Conservation (phyloP, 2,329 filamentous ascomycete genomes). For the Tolypocladium inflatum region DNA sequence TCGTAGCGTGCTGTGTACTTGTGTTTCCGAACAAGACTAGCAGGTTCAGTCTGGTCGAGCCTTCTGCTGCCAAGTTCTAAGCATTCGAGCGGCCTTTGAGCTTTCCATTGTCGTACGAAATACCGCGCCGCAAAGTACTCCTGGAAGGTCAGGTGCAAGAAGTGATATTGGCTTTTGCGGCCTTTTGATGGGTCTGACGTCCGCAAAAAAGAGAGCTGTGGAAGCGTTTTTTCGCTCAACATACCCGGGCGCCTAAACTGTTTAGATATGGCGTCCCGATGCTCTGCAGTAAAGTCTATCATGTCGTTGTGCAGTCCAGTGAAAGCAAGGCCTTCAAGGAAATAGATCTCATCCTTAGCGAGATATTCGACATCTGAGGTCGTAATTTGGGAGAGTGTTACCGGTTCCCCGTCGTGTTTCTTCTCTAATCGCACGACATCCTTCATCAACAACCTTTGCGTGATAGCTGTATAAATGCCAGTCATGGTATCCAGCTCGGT, state of each 20-base stretch:
- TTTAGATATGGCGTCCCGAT: slow-evolving; percentile 11
- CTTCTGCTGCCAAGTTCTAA: too few relatives aligned
- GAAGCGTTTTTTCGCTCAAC: slow-evolving; percentile 9
- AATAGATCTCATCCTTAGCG: slow-evolving; percentile 9
- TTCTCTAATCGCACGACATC: slow-evolving; percentile 21
- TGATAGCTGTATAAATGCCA: slow-evolving; percentile 21
- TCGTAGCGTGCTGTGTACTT: slow-evolving; percentile 30
- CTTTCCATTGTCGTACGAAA: slow-evolving; percentile 22
- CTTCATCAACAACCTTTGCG: slow-evolving; percentile 26
- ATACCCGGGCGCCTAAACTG: slow-evolving; percentile 6
- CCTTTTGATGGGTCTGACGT: slow-evolving; percentile 16
- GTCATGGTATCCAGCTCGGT: slow-evolving; percentile 25
- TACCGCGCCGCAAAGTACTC: slow-evolving; percentile 32
- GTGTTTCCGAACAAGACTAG: slow-evolving; percentile 20
- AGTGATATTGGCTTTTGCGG: slow-evolving; percentile 22
- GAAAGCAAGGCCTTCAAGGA: slow-evolving; percentile 25
- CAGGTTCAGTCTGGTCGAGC: too few relatives aligned
- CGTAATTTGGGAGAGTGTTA: too few relatives aligned
- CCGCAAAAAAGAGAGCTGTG: slow-evolving; percentile 25
- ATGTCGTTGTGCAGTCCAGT: slow-evolving; percentile 20
- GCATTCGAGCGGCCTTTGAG: slow-evolving; percentile 5
- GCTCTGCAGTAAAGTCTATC: slow-evolving; percentile 18
- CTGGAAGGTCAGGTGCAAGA: slow-evolving; percentile 32
- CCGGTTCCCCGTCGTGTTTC: slow-evolving; percentile 3
- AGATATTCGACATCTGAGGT: slow-evolving; percentile 9